Evolutionary conservation across 73 alveolate species (phyloP).

Genomic region (Tetrahymena malaccensis): DNA sequence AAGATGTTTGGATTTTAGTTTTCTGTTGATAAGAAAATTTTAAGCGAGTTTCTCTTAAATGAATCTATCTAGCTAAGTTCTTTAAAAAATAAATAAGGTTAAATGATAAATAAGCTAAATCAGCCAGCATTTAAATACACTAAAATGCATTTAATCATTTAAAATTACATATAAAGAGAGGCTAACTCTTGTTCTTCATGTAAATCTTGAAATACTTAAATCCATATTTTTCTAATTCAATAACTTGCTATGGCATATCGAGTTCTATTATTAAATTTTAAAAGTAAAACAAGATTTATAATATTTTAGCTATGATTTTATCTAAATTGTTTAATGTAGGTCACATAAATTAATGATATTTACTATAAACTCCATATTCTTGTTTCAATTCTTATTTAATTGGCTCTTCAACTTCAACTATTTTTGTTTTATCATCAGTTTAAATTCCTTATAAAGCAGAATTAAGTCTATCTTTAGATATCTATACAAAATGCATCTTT

Average conservation of each 20-base stretch:
- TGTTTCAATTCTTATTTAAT: not conserved
- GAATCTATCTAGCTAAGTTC: not conserved
- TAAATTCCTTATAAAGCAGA: not conserved
- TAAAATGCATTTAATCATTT: not conserved
- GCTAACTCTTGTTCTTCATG: not conserved
- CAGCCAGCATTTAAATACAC: no score
- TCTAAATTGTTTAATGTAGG: no score
- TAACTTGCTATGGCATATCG: not conserved
- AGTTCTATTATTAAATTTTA: not conserved
- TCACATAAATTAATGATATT: not conserved
- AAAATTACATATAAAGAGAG: not conserved
- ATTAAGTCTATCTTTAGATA: not conserved
- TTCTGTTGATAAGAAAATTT: not conserved
- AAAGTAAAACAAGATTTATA: not conserved
- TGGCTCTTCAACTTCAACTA: not conserved
- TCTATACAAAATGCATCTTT: not conserved
- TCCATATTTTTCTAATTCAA: not conserved
- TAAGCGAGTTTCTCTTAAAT: not conserved
- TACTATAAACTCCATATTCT: not conserved
- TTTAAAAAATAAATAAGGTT: not conserved
- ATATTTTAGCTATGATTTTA: no score
- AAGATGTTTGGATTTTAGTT: not conserved
- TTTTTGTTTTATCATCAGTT: not conserved
- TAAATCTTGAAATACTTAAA: not conserved
- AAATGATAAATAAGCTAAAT: no score